Percentiles rank a stretch among this genome's conserved stretches.
These are phyloP conservation scores for Suillus luteus DNA, from an alignment of 768 basidiomycete genomes.

Conservation along the genomic window DNA sequence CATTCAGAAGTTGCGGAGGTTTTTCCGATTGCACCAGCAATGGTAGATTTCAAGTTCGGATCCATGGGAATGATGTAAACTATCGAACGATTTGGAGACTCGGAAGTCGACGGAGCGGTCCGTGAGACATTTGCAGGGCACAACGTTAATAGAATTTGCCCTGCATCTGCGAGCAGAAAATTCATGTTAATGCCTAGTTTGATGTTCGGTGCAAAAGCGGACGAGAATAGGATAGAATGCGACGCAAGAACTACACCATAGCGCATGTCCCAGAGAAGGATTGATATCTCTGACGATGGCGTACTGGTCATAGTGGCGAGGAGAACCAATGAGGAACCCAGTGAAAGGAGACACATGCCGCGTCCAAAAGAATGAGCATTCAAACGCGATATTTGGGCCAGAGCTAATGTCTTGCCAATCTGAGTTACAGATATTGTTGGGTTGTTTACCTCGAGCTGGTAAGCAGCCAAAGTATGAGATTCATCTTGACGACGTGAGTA, in stretches of 20 bases:
- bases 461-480: slow-evolving; percentile 45
- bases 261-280: slow-evolving; percentile 71
- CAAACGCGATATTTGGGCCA: slow-evolving; percentile 30
- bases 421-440: slow-evolving; percentile 28
- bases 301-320: slow-evolving; percentile 44
- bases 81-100: slow-evolving; percentile 43
- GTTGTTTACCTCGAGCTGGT: slow-evolving; percentile 33
- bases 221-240: slow-evolving; percentile 52
- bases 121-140: slow-evolving; percentile 1
- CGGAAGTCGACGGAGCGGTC: slow-evolving; percentile 35
- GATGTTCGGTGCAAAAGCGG: slow-evolving; percentile 37
- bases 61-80: slow-evolving; percentile 62
- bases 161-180: slow-evolving; percentile 37
- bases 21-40: slow-evolving; percentile 64
- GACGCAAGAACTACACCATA: slow-evolving; percentile 65
- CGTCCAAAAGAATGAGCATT: slow-evolving; percentile 7
- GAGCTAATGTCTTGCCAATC: slow-evolving; percentile 23
- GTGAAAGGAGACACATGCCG: slow-evolving; percentile 44
- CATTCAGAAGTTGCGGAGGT: slow-evolving; percentile 46
- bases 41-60: slow-evolving; percentile 55
- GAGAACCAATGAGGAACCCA: slow-evolving; percentile 60
- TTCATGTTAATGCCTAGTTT: slow-evolving; percentile 32
- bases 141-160: slow-evolving; percentile 55
- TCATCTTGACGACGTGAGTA: slow-evolving; percentile 35
- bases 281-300: slow-evolving; percentile 43